Conservation (phyloP, 2,329 filamentous ascomycete genomes). For the Gnomoniopsis sp. region DNA sequence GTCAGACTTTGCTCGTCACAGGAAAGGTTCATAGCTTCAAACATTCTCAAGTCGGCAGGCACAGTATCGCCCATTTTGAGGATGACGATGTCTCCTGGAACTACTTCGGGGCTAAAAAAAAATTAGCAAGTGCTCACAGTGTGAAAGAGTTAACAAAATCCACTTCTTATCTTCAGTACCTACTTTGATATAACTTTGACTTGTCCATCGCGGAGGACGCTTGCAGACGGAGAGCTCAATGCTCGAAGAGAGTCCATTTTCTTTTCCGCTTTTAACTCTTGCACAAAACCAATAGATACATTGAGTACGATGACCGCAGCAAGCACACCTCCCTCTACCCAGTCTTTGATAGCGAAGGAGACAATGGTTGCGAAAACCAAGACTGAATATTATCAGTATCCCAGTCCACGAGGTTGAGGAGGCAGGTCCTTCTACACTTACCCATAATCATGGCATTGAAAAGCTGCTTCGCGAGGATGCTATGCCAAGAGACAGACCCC, state of each 20-base stretch:
- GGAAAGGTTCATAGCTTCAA: conserved; percentile 73
- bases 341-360: conserved; percentile 60
- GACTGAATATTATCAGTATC: conserved; percentile 53
- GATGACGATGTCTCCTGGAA: conserved; percentile 68
- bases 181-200: conserved; percentile 56
- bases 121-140: neutral
- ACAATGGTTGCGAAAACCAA: conserved; percentile 74
- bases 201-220: conserved; percentile 58
- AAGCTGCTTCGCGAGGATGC: conserved; percentile 69
- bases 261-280: conserved; percentile 63
- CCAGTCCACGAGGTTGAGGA: neutral
- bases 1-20: conserved; percentile 78
- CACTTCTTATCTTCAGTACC: conserved; percentile 25
- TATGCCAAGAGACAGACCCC: conserved; percentile 65
- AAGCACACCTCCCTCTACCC: conserved; percentile 32
- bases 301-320: conserved; percentile 51
- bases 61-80: conserved; percentile 72
- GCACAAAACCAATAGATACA: conserved; percentile 64
- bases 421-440: conserved; percentile 26
- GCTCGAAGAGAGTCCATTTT: conserved; percentile 62
- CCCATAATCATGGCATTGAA: conserved; percentile 76
- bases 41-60: conserved; percentile 67
- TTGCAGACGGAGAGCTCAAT: conserved; percentile 61
- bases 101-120: conserved; percentile 52
- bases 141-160: neutral